phyloP scores from a whole-genome alignment of 75 land plant genomes.

The Ceratopteris richardii region DNA sequence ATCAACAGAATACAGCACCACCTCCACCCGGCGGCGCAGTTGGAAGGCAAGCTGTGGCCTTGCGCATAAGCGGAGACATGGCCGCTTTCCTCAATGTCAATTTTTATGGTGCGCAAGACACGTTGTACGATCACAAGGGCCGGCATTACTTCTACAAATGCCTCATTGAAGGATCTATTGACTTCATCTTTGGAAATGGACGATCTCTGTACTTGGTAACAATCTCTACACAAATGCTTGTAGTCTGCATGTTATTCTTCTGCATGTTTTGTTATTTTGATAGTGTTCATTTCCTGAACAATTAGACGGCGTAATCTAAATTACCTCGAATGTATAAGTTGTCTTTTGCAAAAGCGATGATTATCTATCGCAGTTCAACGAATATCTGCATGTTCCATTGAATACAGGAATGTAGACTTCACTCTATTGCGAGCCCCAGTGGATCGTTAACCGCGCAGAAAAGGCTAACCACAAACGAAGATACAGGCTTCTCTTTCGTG shows the following conservation, averaged over 20 bases:
- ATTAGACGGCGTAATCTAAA: no score
- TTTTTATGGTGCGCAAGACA: slow-evolving; percentile 83
- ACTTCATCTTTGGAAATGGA: slow-evolving; percentile 86
- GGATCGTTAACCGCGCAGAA: slow-evolving; percentile 81
- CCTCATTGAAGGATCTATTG: slow-evolving; percentile 79
- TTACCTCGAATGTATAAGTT: no score
- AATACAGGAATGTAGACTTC: slow-evolving; percentile 57
- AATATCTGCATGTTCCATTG: no score
- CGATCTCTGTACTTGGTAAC: slow-evolving; percentile 74
- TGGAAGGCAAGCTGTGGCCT: slow-evolving; percentile 82
- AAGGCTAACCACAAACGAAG: slow-evolving; percentile 7
- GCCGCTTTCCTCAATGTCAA: slow-evolving; percentile 75
- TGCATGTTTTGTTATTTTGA: no score
- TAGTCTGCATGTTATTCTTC: no score
- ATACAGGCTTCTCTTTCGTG: slow-evolving; percentile 27
- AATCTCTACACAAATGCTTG: no score
- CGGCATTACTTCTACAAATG: slow-evolving; percentile 88
- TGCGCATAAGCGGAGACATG: slow-evolving; percentile 75
- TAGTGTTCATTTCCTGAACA: no score
- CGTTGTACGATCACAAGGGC: slow-evolving; percentile 80
- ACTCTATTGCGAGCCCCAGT: slow-evolving; percentile 26
- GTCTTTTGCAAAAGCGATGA: no score
- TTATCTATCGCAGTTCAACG: no score
- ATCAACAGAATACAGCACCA: slow-evolving; percentile 65
- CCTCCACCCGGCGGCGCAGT: slow-evolving; percentile 69